Percentiles rank a stretch among this genome's conserved stretches.
phyloP scores from a whole-genome alignment of 73 alveolate genomes.

The Paramecium sonneborni region DNA sequence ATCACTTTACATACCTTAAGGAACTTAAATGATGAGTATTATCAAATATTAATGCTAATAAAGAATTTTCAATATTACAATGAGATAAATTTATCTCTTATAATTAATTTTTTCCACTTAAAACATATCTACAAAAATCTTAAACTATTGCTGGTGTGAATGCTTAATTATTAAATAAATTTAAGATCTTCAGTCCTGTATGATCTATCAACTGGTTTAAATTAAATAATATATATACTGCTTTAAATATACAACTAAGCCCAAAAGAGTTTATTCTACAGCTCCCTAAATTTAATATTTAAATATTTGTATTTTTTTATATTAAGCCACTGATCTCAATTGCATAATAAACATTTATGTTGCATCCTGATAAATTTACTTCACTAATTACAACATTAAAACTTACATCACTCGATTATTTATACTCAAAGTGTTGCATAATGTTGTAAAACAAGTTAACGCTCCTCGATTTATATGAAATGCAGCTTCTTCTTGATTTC shows the following conservation, averaged over 20 bases:
- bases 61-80: slow-evolving; percentile 9
- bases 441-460: background rate
- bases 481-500: background rate
- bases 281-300: background rate
- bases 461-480: slow-evolving; percentile 39
- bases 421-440: background rate
- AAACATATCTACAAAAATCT: slow-evolving; percentile 49
- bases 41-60: background rate
- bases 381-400: background rate
- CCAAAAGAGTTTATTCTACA: slow-evolving; percentile 3
- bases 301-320: background rate
- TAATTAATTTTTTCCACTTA: background rate
- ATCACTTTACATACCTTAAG: background rate
- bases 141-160: background rate
- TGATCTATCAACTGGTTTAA: slow-evolving; percentile 5
- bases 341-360: slow-evolving; percentile 17
- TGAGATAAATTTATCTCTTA: slow-evolving; percentile 35
- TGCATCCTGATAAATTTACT: slow-evolving; percentile 14
- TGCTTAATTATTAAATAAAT: background rate
- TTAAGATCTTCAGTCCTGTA: background rate
- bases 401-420: slow-evolving; percentile 6
- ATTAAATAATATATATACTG: background rate
- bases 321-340: slow-evolving; percentile 13
- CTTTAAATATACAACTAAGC: slow-evolving; percentile 10
- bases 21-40: background rate